Percentiles rank a stretch among this genome's conserved stretches.
These are phyloP conservation scores for Lophiostoma macrostomum DNA, from an alignment of 495 filamentous ascomycete species.

Conservation along the genomic window DNA sequence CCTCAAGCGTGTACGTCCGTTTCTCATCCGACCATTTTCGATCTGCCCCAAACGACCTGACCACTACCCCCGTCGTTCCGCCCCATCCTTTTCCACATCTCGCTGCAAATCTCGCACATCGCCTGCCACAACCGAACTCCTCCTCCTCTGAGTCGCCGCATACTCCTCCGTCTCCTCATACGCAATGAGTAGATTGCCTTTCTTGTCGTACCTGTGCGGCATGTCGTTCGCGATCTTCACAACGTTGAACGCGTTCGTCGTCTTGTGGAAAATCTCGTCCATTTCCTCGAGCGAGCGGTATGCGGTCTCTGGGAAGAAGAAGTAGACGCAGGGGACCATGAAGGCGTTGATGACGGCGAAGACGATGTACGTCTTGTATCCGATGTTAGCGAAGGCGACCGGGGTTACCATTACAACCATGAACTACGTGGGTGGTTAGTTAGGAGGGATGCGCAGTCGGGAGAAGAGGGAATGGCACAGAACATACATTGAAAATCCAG, in stretches of 20 bases:
- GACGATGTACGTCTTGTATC: slow-evolving; percentile 41
- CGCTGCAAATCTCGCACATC: too few species aligned
- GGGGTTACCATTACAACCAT: slow-evolving; percentile 38
- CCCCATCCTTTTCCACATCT: too few species aligned
- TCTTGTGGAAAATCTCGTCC: slow-evolving; percentile 51
- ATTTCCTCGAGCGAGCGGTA: slow-evolving; percentile 60
- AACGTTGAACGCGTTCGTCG: slow-evolving; percentile 48
- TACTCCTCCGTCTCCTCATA: too few species aligned
- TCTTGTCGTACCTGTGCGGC: slow-evolving; percentile 67
- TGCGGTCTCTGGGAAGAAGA: slow-evolving; percentile 59
- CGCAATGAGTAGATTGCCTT: slow-evolving; percentile 63
- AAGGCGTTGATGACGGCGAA: slow-evolving; percentile 37
- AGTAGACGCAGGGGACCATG: slow-evolving; percentile 48
- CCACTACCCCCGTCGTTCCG: too few species aligned
- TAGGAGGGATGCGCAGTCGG: neutral
- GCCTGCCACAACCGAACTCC: too few species aligned
- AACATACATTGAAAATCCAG: slow-evolving; percentile 44
- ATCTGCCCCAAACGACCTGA: too few species aligned
- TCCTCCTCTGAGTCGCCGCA: too few species aligned
- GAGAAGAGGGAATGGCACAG: too few species aligned
- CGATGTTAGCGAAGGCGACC: slow-evolving; percentile 33
- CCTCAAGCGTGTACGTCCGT: too few species aligned
- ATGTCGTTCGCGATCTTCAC: slow-evolving; percentile 58
- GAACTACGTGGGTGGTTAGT: neutral
- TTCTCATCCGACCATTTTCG: too few species aligned